Percentiles rank a stretch among this genome's conserved stretches.
phyloP scores from a whole-genome alignment of 2,329 filamentous ascomycete species.

The Aspergillaceae sp. region DNA sequence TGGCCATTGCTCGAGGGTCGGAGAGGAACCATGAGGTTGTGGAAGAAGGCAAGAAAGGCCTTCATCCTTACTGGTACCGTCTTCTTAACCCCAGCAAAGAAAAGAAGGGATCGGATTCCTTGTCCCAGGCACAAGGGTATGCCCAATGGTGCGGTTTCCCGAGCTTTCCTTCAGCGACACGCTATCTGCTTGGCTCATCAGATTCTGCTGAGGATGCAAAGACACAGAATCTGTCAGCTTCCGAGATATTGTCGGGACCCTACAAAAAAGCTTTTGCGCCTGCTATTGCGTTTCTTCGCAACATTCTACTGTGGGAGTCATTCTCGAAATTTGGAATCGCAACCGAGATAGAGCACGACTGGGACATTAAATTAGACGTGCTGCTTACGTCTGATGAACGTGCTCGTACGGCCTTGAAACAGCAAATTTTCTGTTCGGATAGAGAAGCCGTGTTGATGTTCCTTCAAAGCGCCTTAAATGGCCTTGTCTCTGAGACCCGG shows the following conservation, averaged over 20 bases:
- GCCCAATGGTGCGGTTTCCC: conserved; percentile 33
- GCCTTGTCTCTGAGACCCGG: conserved; percentile 32
- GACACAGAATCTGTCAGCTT: conserved; percentile 28
- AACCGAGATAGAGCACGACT: conserved; percentile 62
- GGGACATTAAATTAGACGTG: conserved; percentile 71
- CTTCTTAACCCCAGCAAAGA: conserved; percentile 50
- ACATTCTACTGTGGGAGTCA: conserved; percentile 52
- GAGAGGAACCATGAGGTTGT: conserved; percentile 71
- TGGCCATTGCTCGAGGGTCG: conserved; percentile 58
- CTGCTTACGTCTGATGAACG: conserved; percentile 61
- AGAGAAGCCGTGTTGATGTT: conserved; percentile 35
- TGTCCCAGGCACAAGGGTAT: conserved; percentile 49
- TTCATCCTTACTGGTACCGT: conserved; percentile 68
- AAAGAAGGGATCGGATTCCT: conserved; percentile 30
- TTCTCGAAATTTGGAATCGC: conserved; percentile 37
- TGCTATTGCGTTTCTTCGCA: conserved; percentile 61
- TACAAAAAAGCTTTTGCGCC: conserved; percentile 52
- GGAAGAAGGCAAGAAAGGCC: conserved; percentile 81
- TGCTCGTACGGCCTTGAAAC: conserved; percentile 48
- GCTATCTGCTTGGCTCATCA: conserved; percentile 22
- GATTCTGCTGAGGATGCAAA: conserved; percentile 15
- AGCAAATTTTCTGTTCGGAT: conserved; percentile 22
- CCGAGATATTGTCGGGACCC: conserved; percentile 18
- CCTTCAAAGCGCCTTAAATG: conserved; percentile 38
- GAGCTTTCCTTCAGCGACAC: conserved; percentile 26